Conservation (phyloP, 2,329 filamentous ascomycete species). For the Aureobasidium melanogenum region DNA sequence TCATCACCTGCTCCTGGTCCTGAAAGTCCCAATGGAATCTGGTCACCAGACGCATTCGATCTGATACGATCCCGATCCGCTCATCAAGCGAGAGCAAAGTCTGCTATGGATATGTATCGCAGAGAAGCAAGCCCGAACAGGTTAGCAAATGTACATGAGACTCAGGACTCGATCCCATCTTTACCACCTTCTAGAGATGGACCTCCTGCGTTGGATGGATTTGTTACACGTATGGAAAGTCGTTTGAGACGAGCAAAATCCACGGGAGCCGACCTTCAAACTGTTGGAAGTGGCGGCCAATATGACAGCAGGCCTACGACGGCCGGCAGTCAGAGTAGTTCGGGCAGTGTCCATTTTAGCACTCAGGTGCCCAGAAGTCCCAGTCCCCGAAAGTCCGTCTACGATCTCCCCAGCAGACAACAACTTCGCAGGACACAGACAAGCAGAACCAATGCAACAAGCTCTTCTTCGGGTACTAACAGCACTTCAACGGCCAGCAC, state of each 20-base stretch:
- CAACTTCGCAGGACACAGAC: constrained; percentile 73
- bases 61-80: constrained; percentile 37
- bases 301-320: constrained; percentile 30
- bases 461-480: constrained; percentile 47
- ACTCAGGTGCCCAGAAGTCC: constrained; percentile 10
- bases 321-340: constrained; percentile 13
- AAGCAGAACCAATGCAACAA: constrained; percentile 78
- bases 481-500: constrained; percentile 53
- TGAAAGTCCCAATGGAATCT: constrained; percentile 54
- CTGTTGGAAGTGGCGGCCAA: constrained; percentile 2
- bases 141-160: constrained; percentile 31
- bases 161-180: constrained; percentile 42
- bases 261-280: constrained; percentile 20
- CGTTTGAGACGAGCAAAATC: constrained; percentile 64
- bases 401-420: constrained; percentile 59
- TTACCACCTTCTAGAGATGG: constrained; percentile 32
- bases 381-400: constrained; percentile 60
- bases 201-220: constrained; percentile 68
- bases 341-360: constrained; percentile 6
- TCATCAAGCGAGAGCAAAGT: constrained; percentile 52
- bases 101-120: constrained; percentile 60
- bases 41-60: constrained; percentile 85
- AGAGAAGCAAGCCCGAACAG: constrained; percentile 16
- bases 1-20: constrained; percentile 42
- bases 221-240: constrained; percentile 86